phyloP scores from a whole-genome alignment of 257 asterid genomes.

The Solanum appendiculatum region DNA sequence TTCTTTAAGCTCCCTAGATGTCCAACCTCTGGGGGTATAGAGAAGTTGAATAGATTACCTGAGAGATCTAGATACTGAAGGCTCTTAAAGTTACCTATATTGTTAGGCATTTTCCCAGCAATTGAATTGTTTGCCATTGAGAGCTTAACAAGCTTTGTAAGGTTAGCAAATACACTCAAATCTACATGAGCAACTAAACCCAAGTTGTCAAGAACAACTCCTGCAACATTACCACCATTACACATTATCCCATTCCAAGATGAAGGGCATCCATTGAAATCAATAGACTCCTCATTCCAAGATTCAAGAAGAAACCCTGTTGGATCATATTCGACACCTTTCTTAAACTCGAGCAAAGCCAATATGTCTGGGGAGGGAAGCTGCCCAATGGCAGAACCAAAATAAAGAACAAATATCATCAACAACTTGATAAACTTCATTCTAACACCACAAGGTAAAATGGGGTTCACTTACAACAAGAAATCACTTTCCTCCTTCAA shows the following conservation, averaged over 20 bases:
- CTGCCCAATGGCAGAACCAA: constrained; percentile 50
- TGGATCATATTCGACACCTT: constrained; percentile 87
- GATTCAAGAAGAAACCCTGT: constrained; percentile 76
- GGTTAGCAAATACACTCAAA: constrained; percentile 65
- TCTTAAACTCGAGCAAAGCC: constrained; percentile 78
- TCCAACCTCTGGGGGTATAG: constrained; percentile 67
- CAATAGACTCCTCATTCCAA: constrained; percentile 94
- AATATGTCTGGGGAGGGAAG: constrained; percentile 88
- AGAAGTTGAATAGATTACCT: constrained; percentile 48
- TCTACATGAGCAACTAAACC: constrained; percentile 65
- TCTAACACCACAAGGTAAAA: constrained; percentile 8
- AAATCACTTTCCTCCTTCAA: too few species aligned
- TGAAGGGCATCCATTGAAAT: constrained; percentile 94
- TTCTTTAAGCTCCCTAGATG: constrained; percentile 40
- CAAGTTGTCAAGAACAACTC: constrained; percentile 72
- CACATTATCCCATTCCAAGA: constrained; percentile 99
- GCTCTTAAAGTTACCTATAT: constrained; percentile 52
- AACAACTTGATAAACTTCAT: constrained; percentile 56
- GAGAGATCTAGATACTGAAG: constrained; percentile 74
- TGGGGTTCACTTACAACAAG: neutral
- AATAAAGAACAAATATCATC: constrained; percentile 24
- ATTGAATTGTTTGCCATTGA: constrained; percentile 78
- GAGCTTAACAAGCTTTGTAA: constrained; percentile 80
- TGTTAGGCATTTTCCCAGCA: constrained; percentile 46
- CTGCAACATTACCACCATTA: constrained; percentile 87